Evolutionary conservation across 2,329 filamentous ascomycete genomes (phyloP), one percentile per base, ranked within the genome.

Genomic region (Fusarium decemcellulare): DNA sequence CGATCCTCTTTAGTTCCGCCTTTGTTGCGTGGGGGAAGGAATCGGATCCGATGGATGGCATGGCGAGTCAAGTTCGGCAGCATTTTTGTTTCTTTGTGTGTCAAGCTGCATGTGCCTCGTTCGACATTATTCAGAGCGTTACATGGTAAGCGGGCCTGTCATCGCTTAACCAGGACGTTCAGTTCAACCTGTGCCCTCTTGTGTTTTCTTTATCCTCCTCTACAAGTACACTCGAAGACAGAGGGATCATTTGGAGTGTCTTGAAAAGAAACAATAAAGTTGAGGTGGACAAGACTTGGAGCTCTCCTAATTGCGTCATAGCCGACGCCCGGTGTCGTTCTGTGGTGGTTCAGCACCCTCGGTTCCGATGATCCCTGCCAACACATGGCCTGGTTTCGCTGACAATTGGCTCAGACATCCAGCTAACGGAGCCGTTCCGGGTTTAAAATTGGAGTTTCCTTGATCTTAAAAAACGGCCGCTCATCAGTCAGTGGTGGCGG

Each of bases 291-390:
- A 40, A 44, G 53, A 30, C 18, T 12, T 52, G 32, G n/a, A 42
- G 34, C 27, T 47, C 42, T 5, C 46, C 27, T 10, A 18, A 34
- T 36, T 57, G 64, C 61, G 60, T 62, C 55, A 59, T 57, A 18
- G 15, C n/a, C 11, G 29, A 36, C 63, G n/a, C 15, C 5, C 18
- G 5, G 8, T 3, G 15, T 2, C 18, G 10, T 29, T 39, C 18
- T 27, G 30, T 8, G 18, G 47, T 39, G 29, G 42, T n/a, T 32
- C 12, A 40, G 39, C 18, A 43, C 12, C 8, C 12, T 71, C 71
- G 71, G 71, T 70, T 72, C 71, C 71, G 71, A 72, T 43, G 40
- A 61, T 51, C 52, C 68, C 39, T 65, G 56, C 18, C 15, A 32
- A 23, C 39, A 16, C 40, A 43, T 50, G 46, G 42, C 14, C 29